phyloP scores from a whole-genome alignment of 108 stramenopile species.

The Nitzschia sp. region DNA sequence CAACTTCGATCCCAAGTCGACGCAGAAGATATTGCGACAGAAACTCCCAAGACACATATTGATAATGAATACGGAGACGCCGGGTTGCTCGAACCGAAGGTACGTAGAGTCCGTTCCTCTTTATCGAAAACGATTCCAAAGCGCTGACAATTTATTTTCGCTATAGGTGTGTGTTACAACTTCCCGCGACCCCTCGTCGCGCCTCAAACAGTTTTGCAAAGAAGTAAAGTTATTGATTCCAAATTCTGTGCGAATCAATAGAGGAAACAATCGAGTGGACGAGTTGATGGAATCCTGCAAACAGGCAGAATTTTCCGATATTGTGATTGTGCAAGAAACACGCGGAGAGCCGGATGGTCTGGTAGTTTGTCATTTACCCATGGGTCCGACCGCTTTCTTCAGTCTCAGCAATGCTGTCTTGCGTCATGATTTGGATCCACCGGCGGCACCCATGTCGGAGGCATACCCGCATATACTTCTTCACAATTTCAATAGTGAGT shows the following conservation, averaged over 20 bases:
- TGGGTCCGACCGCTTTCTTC: conserved; percentile 98
- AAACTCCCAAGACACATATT: conserved; percentile 56
- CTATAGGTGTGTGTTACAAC: conserved; percentile 96
- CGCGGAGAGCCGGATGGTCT: conserved; percentile 99
- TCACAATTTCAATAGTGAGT: conserved; percentile 78
- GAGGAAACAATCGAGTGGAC: conserved; percentile 92
- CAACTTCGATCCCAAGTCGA: conserved; percentile 69
- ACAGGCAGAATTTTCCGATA: conserved; percentile 94
- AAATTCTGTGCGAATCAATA: conserved; percentile 93
- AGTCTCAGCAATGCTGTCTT: conserved; percentile 88
- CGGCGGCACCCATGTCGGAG: conserved; percentile 95
- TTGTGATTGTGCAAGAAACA: conserved; percentile 96
- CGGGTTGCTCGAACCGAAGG: conserved; percentile 87
- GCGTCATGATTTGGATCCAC: conserved; percentile 95
- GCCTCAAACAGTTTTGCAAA: conserved; percentile 98
- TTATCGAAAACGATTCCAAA: too few relatives aligned
- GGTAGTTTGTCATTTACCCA: conserved; percentile 96
- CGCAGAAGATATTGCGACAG: conserved; percentile 81
- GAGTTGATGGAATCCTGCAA: conserved; percentile 93
- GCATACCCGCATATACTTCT: conserved; percentile 94
- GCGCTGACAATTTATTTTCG: not conserved
- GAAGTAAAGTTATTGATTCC: conserved; percentile 96
- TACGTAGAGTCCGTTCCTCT: not conserved
- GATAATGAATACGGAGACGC: conserved; percentile 98
- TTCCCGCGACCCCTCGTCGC: conserved; percentile 88